phyloP scores from a whole-genome alignment of 2,329 filamentous ascomycete species.

The Trichoderma koningiopsis region DNA sequence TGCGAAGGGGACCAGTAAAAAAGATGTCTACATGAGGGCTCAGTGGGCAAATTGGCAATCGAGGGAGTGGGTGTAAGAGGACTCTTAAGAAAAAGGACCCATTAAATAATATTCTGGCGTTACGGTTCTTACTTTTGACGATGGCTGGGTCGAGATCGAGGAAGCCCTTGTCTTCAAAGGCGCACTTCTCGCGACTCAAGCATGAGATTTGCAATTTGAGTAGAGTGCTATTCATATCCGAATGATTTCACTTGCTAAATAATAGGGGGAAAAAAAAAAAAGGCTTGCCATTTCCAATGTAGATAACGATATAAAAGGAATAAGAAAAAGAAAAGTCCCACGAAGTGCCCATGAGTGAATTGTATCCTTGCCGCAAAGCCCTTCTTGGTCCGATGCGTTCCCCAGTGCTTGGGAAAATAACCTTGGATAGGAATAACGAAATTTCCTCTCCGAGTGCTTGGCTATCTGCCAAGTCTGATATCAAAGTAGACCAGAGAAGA shows the following conservation, averaged over 20 bases:
- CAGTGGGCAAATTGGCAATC: not conserved
- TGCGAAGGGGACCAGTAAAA: not conserved
- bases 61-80: not conserved
- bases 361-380: not conserved
- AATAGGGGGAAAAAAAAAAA: not conserved
- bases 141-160: not conserved
- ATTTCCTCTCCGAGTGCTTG: not conserved
- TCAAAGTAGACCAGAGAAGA: not conserved
- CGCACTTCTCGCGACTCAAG: too few species aligned
- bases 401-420: not conserved
- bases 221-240: not conserved
- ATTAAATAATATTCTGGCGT: not conserved
- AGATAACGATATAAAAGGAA: not conserved
- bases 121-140: not conserved
- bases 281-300: not conserved
- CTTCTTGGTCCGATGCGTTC: not conserved
- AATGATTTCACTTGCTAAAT: not conserved
- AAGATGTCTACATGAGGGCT: not conserved
- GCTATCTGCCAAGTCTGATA: not conserved
- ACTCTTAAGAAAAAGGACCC: not conserved
- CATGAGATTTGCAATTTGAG: not conserved
- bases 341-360: not conserved
- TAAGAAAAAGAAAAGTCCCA: not conserved
- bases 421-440: not conserved
- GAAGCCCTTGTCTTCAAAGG: not conserved